A percentile compares a stretch with the other conserved stretches of the same genome.
Conservation (phyloP, 1,284 basidiomycete species). For the Phellinidium pouzarii region DNA sequence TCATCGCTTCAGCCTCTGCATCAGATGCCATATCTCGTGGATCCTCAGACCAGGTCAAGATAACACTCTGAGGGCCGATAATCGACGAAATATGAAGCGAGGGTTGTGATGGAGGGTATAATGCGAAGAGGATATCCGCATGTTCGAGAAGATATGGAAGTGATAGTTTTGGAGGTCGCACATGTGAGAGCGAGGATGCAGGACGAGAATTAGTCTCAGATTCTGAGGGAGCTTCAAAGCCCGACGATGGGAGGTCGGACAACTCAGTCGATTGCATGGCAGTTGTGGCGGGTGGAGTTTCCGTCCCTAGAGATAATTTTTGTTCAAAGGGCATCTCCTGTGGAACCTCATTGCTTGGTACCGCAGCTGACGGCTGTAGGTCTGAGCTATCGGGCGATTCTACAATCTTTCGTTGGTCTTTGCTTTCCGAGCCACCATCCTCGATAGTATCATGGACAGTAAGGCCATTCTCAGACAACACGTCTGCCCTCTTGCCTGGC, state of each 20-base stretch:
- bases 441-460: slow-evolving; percentile 21
- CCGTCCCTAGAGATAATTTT: background rate
- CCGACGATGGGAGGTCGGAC: background rate
- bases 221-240: background rate
- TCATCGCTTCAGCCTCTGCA: slow-evolving; percentile 57
- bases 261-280: background rate
- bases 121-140: slow-evolving; percentile 37
- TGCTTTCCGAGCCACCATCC: background rate
- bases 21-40: slow-evolving; percentile 37
- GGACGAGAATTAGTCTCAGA: background rate
- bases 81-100: slow-evolving; percentile 47
- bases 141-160: slow-evolving; percentile 36
- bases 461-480: too few species aligned
- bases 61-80: slow-evolving; percentile 61
- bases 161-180: background rate
- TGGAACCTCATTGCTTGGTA: background rate
- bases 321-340: background rate
- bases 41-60: slow-evolving; percentile 53
- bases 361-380: background rate
- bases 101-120: slow-evolving; percentile 41
- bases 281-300: background rate
- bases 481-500: too few species aligned
- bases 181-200: background rate
- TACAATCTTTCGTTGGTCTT: background rate
- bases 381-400: background rate